Evolutionary conservation across 495 filamentous ascomycete species (phyloP).

Genomic region (Niebla homalea): DNA sequence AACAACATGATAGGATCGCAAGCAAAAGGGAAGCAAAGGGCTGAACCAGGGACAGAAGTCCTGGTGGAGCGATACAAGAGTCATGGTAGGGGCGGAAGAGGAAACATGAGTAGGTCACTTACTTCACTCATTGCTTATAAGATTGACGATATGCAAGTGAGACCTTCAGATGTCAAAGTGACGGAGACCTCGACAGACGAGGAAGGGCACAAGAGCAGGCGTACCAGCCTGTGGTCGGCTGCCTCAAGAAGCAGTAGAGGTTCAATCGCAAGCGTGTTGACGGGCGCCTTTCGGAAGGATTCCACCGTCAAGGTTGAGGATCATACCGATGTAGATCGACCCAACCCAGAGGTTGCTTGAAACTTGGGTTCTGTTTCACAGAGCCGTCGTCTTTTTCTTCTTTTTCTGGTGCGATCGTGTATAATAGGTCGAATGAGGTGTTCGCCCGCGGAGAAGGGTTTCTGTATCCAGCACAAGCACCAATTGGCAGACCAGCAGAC

Average conservation of each 20-base stretch:
- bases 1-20: too few species aligned
- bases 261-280: neutral
- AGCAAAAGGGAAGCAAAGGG: too few species aligned
- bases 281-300: neutral
- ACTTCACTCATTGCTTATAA: neutral
- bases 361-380: neutral
- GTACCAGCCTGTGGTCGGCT: conserved; percentile 5
- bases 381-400: too few species aligned
- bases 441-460: too few species aligned
- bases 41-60: neutral
- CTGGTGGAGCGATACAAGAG: conserved; percentile 22
- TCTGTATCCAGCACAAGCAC: too few species aligned
- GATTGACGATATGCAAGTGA: conserved; percentile 4
- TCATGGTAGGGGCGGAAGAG: conserved; percentile 29
- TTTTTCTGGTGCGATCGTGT: too few species aligned
- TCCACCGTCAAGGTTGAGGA: neutral
- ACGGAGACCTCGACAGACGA: conserved; percentile 1
- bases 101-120: conserved; percentile 27
- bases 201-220: neutral
- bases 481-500: too few species aligned
- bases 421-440: too few species aligned
- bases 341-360: neutral
- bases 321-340: too few species aligned
- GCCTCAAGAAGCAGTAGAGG: conserved; percentile 1
- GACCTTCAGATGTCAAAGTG: conserved; percentile 4